Base-by-base conservation (phyloP, 2,329 filamentous ascomycete genomes). In the Nothomitra cinnamomea region DNA sequence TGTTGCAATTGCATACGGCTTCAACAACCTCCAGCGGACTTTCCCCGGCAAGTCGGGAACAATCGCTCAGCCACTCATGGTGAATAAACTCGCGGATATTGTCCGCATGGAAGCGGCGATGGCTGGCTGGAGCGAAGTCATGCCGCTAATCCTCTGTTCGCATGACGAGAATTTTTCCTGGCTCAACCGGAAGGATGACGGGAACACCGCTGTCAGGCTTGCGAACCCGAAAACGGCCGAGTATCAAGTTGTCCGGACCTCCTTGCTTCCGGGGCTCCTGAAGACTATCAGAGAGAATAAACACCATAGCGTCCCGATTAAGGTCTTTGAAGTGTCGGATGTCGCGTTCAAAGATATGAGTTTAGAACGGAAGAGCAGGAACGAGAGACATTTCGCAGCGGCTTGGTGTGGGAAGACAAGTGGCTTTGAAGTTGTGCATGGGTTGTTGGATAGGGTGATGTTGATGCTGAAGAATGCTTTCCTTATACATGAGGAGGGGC, bases 141-240 rank as follows among this genome's bases (percentile, higher is more conserved):
- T 98, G 78, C 90, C 92, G 24, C 76, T 98, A 25, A 96, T 95
- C 60, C 79, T 98, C 54, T 98, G 92, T 75, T 94, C 87, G 47
- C 88, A 95, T 67, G 90, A 96, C 64, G 92, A 98, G 75, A 98
- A 98, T 72, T 98, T 96, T 67, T 83, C 77, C 56, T 95, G 87
- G 85, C 74, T 98, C 52, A 95, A 95, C 71, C 83, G 88, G 64
- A 81, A 82, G 64, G 89, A 95, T 60, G 85, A 94, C 62, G 87
- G 87, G 58, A 82, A 77, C 55, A 87, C 83, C 0, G 88, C 87
- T 25, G 80, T 95, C 60, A 82, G 80, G 61, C 82, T 95, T 41
- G 86, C 86, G 58, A 95, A 95, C 67, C 89, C 89, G 54, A 95
- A 95, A 73, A 94, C 88, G 0, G 76, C 80, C 24, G 89, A 95